Evolutionary conservation across 148 eudicot genomes (phyloP).

Genomic region (Persicaria maculosa): DNA sequence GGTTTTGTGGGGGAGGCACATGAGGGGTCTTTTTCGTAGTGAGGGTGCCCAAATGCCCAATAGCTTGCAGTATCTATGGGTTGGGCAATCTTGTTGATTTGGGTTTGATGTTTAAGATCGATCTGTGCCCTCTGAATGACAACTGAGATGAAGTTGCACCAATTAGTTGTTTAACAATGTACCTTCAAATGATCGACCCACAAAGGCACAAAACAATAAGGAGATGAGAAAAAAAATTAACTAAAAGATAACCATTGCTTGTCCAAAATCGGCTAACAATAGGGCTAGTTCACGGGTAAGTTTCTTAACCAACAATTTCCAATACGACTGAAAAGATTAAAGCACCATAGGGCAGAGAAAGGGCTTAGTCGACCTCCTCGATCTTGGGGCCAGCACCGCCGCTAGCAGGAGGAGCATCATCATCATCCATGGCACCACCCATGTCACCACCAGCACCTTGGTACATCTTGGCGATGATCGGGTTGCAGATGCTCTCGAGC

Average conservation of each 20-base stretch:
- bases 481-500: conserved; percentile 11
- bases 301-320: not conserved
- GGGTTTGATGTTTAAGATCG: no score
- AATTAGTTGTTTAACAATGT: no score
- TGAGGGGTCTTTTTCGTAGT: no score
- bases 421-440: conserved; percentile 13
- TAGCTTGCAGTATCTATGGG: no score
- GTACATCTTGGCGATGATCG: conserved; percentile 11
- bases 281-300: not conserved
- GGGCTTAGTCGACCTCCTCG: conserved; percentile 12
- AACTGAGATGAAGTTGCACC: no score
- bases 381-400: conserved; percentile 11
- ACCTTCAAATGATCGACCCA: no score
- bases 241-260: not conserved
- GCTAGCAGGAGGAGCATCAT: conserved; percentile 9
- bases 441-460: conserved; percentile 8
- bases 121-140: no score
- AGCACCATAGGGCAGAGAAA: not conserved
- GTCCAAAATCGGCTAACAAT: not conserved
- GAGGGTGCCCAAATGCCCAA: no score
- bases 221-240: no score
- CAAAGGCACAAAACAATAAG: no score
- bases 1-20: no score
- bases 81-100: no score
- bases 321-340: not conserved